A percentile compares a stretch with the other conserved stretches of the same genome.
phyloP scores from a whole-genome alignment of 1,284 basidiomycete species.

The Moesziomyces globuligerus region DNA sequence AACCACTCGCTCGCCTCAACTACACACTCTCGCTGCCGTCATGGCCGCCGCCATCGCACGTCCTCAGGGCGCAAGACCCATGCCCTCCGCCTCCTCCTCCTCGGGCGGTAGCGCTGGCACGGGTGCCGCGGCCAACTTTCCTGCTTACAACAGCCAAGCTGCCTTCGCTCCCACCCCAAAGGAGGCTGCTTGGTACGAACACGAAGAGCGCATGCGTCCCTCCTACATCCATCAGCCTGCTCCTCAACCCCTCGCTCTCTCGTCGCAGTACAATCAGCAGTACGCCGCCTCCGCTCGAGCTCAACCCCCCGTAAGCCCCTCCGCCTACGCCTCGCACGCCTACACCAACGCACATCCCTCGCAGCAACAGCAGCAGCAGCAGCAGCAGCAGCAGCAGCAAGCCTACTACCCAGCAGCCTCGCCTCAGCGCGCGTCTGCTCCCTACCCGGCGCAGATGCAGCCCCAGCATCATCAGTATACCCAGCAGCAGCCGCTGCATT shows the following conservation, averaged over 20 bases:
- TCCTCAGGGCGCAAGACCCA: constrained; percentile 41
- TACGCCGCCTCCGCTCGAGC: constrained; percentile 10
- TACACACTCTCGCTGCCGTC: not conserved
- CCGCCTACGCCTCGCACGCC: constrained; percentile 19
- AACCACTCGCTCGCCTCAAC: not conserved
- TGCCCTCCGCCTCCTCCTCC: constrained; percentile 35
- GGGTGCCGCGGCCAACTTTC: constrained; percentile 2
- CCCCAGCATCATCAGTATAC: constrained; percentile 25
- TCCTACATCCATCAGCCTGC: constrained; percentile 56
- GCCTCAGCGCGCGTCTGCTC: constrained; percentile 12
- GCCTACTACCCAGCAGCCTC: too few relatives aligned
- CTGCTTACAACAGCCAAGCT: constrained; percentile 14
- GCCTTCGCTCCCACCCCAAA: constrained; percentile 19
- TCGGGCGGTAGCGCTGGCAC: constrained; percentile 23
- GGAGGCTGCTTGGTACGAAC: constrained; percentile 62
- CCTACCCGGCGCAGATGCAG: constrained; percentile 3
- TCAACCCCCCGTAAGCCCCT: constrained; percentile 27
- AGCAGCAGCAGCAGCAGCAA: constrained; percentile 38
- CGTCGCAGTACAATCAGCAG: constrained; percentile 27
- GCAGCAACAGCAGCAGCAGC: constrained; percentile 17
- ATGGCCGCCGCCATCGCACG: constrained; percentile 37
- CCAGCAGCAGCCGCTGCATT: constrained; percentile 11
- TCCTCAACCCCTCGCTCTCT: constrained; percentile 22
- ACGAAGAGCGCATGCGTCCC: constrained; percentile 58
- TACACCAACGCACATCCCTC: constrained; percentile 14